These are phyloP conservation scores for Paspalum notatum DNA, from an alignment of 176 grass and related monocot genomes.

Conservation along the genomic window DNA sequence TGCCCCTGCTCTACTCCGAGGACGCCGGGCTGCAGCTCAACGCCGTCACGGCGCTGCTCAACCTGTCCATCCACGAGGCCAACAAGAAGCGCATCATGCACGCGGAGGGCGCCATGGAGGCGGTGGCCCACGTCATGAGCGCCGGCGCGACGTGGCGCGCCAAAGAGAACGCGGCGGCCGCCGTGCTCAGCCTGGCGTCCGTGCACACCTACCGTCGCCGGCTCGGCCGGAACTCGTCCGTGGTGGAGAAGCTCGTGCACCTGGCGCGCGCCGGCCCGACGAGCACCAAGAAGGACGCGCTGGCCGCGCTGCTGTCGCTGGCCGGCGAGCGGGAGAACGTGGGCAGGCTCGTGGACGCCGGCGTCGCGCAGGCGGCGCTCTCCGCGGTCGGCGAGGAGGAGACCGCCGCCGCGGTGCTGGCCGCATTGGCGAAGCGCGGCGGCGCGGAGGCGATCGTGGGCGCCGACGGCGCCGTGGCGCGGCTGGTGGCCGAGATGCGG, in stretches of 20 bases:
- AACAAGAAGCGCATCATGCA: constrained; percentile 99
- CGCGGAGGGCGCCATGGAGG: constrained; percentile 70
- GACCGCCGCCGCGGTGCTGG: constrained; percentile 67
- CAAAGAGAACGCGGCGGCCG: constrained; percentile 84
- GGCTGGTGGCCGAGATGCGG: constrained; percentile 62
- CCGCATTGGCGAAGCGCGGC: constrained; percentile 75
- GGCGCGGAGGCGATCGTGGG: constrained; percentile 75
- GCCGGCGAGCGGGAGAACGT: constrained; percentile 90
- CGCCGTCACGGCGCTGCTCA: constrained; percentile 85
- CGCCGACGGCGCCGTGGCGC: constrained; percentile 50
- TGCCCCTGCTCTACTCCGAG: constrained; percentile 75
- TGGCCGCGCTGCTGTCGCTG: constrained; percentile 75
- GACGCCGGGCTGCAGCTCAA: constrained; percentile 79
- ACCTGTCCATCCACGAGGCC: constrained; percentile 87
- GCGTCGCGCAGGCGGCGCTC: constrained; percentile 59
- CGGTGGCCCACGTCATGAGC: constrained; percentile 57
- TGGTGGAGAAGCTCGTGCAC: constrained; percentile 52
- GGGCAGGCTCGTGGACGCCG: constrained; percentile 63
- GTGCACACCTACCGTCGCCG: constrained; percentile 74
- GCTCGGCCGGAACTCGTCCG: constrained; percentile 58
- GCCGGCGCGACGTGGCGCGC: constrained; percentile 72
- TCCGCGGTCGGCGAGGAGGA: constrained; percentile 60
- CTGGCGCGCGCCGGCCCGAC: constrained; percentile 52
- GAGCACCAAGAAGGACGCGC: constrained; percentile 78
- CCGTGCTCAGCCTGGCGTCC: constrained; percentile 74